Evolutionary conservation across 768 basidiomycete genomes (phyloP).

Genomic region (Lactarius akahatsu): DNA sequence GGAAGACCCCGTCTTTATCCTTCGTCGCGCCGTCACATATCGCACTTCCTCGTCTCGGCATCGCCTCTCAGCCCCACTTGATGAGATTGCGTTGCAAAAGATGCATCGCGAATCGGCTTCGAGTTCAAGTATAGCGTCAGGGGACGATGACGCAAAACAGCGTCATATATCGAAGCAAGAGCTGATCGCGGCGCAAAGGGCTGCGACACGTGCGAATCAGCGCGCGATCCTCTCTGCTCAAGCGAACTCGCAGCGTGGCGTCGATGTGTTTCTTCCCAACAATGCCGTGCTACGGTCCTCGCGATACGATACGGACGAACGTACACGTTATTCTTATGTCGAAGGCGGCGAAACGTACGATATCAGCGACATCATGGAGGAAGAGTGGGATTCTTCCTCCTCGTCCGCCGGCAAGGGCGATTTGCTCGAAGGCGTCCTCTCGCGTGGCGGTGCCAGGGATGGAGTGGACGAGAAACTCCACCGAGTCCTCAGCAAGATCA

Average conservation of each 20-base stretch:
- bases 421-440: conserved; percentile 64
- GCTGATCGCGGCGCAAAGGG: conserved; percentile 91
- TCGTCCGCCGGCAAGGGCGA: conserved; percentile 48
- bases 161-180: conserved; percentile 68
- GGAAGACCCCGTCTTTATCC: conserved; percentile 86
- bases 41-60: conserved; percentile 68
- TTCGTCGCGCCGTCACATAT: conserved; percentile 79
- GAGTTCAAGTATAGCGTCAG: conserved; percentile 57
- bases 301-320: conserved; percentile 64
- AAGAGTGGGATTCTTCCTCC: conserved; percentile 65
- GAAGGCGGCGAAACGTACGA: conserved; percentile 92
- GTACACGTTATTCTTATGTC: conserved; percentile 92
- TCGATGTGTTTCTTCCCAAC: conserved; percentile 85
- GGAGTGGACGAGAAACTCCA: conserved; percentile 68
- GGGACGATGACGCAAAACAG: conserved; percentile 44
- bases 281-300: conserved; percentile 85
- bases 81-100: conserved; percentile 78
- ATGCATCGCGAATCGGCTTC: conserved; percentile 64
- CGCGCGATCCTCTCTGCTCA: conserved; percentile 83
- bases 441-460: conserved; percentile 48
- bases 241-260: conserved; percentile 78
- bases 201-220: conserved; percentile 80
- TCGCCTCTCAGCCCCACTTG: conserved; percentile 72
- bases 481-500: conserved; percentile 73
- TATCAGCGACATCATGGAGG: conserved; percentile 89